phyloP scores from a whole-genome alignment of 1,139 yeast species.

The Hyphopichia khmerensis region DNA sequence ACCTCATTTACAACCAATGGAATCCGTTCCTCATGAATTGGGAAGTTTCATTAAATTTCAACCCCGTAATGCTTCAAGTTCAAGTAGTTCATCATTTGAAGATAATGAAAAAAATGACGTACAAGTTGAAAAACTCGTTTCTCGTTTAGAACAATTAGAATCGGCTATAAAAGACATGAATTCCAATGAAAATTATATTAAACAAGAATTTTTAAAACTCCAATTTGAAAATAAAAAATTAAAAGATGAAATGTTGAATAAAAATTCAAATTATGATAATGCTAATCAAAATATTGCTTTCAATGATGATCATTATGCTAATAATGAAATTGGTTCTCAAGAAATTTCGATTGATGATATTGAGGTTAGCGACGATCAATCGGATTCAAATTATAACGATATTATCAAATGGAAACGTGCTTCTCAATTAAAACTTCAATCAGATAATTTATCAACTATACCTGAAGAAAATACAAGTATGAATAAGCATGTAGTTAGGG shows the following conservation, averaged over 20 bases:
- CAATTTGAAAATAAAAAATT: constrained; percentile 15
- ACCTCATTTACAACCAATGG: constrained; percentile 2
- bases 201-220: constrained; percentile 9
- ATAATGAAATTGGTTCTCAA: background rate
- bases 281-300: background rate
- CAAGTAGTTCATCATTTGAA: background rate
- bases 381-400: constrained; percentile 15
- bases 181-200: constrained; percentile 4
- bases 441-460: constrained; percentile 10
- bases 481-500: constrained; percentile 16
- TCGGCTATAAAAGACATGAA: constrained; percentile 12
- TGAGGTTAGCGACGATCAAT: constrained; percentile 23
- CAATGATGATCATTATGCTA: background rate
- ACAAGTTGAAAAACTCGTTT: constrained; percentile 1
- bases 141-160: constrained; percentile 19
- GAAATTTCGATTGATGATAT: constrained; percentile 19
- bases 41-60: constrained; percentile 2
- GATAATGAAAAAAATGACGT: constrained; percentile 6
- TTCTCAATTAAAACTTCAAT: constrained; percentile 33
- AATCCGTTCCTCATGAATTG: constrained; percentile 3
- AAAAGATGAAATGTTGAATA: constrained; percentile 10
- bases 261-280: background rate
- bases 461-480: constrained; percentile 2
- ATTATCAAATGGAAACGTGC: constrained; percentile 40
- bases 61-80: background rate